phyloP scores from a whole-genome alignment of 83 land plant genomes.

The Picea abies region DNA sequence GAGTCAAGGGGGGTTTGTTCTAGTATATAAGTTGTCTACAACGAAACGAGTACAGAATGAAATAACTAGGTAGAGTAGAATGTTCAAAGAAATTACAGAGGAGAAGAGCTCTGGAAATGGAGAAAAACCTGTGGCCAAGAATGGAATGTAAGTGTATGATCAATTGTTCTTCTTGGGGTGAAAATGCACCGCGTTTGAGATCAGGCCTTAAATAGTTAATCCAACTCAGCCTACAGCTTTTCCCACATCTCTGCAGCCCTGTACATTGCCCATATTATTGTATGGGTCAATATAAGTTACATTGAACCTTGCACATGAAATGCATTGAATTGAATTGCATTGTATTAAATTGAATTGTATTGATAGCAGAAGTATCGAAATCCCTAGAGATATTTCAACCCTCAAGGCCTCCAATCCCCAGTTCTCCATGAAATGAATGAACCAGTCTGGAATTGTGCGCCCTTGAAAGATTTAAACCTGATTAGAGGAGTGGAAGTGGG shows the following conservation, averaged over 20 bases:
- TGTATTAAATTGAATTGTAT: neutral
- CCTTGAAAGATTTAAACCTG: no score
- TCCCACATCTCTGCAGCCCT: constrained; percentile 37
- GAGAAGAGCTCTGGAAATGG: neutral
- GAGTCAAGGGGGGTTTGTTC: neutral
- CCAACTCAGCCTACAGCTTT: constrained; percentile 44
- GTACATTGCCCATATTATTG: neutral
- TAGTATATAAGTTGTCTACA: no score
- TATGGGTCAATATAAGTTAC: neutral
- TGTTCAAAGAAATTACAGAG: no score
- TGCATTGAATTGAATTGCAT: neutral
- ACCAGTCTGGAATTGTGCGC: no score
- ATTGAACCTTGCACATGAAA: neutral
- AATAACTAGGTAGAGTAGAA: no score
- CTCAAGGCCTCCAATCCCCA: no score
- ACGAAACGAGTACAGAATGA: no score
- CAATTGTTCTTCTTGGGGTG: constrained; percentile 36
- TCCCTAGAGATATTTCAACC: no score
- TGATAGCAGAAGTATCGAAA: no score
- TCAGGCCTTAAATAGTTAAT: constrained; percentile 41
- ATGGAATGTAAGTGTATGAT: no score
- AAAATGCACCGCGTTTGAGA: constrained; percentile 42
- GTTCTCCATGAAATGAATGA: no score
- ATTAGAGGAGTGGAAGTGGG: no score
- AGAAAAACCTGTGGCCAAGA: constrained; percentile 33